Conservation (phyloP, 768 basidiomycete genomes). For the Lentinula sp. region DNA sequence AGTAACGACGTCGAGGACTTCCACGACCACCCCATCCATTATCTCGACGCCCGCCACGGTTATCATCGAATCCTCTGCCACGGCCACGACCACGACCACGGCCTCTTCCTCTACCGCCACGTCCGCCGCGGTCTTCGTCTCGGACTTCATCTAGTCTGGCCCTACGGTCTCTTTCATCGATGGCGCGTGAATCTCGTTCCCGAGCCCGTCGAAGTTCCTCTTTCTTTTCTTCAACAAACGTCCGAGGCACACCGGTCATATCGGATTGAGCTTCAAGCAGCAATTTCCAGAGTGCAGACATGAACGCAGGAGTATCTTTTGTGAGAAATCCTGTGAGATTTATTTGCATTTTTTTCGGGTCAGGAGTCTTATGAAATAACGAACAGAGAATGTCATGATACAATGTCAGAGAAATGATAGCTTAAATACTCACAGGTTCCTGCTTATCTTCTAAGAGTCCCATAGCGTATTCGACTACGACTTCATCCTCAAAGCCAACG, state of each 20-base stretch:
- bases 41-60: conserved; percentile 45
- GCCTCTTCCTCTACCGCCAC: conserved; percentile 55
- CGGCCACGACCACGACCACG: conserved; percentile 44
- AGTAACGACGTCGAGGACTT: conserved; percentile 40
- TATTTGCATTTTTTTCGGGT: conserved; percentile 95
- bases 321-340: conserved; percentile 90
- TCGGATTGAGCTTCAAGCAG: conserved; percentile 91
- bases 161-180: conserved; percentile 69
- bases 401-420: neutral
- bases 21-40: conserved; percentile 54
- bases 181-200: conserved; percentile 54
- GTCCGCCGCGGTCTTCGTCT: conserved; percentile 48
- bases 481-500: conserved; percentile 93
- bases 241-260: conserved; percentile 82
- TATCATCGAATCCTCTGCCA: conserved; percentile 39
- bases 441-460: conserved; percentile 84
- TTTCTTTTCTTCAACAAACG: conserved; percentile 90
- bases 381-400: neutral
- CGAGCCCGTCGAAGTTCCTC: conserved; percentile 75
- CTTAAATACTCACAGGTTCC: conserved; percentile 55
- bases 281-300: conserved; percentile 83
- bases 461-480: conserved; percentile 95
- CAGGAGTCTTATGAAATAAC: conserved; percentile 55
- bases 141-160: conserved; percentile 64
- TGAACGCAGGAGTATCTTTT: conserved; percentile 79